Evolutionary conservation across 116 monocot species (phyloP).

Genomic region (Trichopus zeylanicus): DNA sequence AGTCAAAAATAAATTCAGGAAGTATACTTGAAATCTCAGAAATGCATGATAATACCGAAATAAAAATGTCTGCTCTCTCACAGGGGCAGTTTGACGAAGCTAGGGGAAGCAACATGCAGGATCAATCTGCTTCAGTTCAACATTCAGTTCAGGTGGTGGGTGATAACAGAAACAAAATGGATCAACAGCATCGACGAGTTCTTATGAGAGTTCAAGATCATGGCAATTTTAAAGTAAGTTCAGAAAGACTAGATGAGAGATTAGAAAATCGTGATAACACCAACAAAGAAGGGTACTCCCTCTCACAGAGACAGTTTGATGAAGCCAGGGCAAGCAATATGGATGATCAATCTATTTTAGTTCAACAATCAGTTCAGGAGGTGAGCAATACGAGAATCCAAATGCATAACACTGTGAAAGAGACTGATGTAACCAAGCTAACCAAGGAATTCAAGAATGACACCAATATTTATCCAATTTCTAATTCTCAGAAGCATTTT

Average conservation of each 20-base stretch:
- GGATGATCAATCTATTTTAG: neutral
- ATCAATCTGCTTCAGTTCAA: neutral
- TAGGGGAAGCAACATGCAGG: neutral
- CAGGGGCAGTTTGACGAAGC: neutral
- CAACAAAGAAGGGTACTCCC: conserved; percentile 10
- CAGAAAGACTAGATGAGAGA: neutral
- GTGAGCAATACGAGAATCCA: neutral
- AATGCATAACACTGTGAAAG: no score
- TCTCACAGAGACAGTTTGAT: neutral
- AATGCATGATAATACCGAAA: neutral
- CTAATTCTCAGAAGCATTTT: neutral
- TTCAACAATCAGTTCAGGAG: neutral
- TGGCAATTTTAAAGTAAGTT: no score
- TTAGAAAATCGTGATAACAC: neutral
- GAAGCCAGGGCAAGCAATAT: neutral
- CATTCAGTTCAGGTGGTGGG: neutral
- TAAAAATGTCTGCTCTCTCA: conserved; percentile 9
- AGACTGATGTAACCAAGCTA: no score
- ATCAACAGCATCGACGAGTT: no score
- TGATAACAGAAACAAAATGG: neutral
- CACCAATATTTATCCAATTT: neutral
- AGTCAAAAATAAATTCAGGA: no score
- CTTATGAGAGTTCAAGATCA: no score
- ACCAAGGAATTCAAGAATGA: no score
- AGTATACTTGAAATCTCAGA: neutral